Evolutionary conservation across 805 yeast genomes (phyloP), one percentile per base, ranked within the genome.

Genomic region (Candida golubevii): DNA sequence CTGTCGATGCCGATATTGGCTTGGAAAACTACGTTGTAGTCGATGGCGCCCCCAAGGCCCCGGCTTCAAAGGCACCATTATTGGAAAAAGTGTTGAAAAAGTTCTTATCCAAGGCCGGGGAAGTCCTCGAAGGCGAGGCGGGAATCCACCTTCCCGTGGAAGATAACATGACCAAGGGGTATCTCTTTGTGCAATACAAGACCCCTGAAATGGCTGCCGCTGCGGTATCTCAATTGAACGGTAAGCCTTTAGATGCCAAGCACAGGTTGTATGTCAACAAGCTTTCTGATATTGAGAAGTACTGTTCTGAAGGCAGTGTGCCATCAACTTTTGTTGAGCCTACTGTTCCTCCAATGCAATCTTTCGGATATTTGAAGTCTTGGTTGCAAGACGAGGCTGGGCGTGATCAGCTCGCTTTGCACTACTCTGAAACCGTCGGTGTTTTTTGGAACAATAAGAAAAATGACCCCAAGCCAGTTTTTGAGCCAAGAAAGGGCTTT

Each of bases 11-110:
- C 45, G 80, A 78, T 41, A 69, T 75, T 46, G 78, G 81, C 40
- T 74, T 86, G 45, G 96, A 87, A 59, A 79, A 79, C 58, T 89
- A 80, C 60, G 80, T 91, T 46, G 86, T 91, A 28, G 85, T 88
- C 41, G 97, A 89, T 63, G 99, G 99, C 38, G 90, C 96, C 9
- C 99, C 99, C 54, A 74, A 88, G 49, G 96, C 96, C 26, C 96
- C 97, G 46, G 95, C 84, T 62, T 65, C 88, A 42, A 93, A 93
- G 69, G 86, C 82, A 41, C 86, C 88, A 44, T 80, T 86, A 46
- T 77, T 93, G 61, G 78, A 82, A 55, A 90, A 88, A 65, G 97
- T 95, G 36, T 77, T 93, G 60, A 79, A 77, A 55, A 91, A 90
- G 71, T 75, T 88, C 42, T 83, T 93, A 60, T 70, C 80, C 38